phyloP scores from a whole-genome alignment of 139 green algal genomes.

The Chlorella vulgaris region DNA sequence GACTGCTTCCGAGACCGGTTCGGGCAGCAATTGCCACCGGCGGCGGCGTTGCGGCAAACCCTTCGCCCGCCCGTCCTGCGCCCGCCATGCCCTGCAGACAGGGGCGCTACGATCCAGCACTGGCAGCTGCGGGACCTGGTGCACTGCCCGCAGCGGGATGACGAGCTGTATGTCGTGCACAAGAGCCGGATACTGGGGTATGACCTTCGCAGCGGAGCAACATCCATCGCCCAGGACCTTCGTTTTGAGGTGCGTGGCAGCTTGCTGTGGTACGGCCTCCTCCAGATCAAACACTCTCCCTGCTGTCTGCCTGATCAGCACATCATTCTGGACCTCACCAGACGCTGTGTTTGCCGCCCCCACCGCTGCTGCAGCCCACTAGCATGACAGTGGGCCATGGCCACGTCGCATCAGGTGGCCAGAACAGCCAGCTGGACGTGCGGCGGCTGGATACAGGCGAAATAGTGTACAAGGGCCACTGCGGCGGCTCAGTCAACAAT shows the following conservation, averaged over 20 bases:
- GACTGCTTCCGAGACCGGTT: too few species aligned
- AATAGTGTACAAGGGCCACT: constrained; percentile 52
- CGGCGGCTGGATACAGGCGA: constrained; percentile 29
- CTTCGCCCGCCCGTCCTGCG: too few species aligned
- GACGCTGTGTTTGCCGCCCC: background rate
- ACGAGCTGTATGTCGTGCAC: constrained; percentile 50
- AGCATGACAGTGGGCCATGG: constrained; percentile 73
- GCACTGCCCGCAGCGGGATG: constrained; percentile 50
- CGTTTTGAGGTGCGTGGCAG: constrained; percentile 52
- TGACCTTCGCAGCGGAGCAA: constrained; percentile 26
- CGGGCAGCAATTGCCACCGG: too few species aligned
- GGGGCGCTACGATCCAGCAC: constrained; percentile 56
- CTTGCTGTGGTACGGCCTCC: too few species aligned
- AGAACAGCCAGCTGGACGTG: constrained; percentile 60
- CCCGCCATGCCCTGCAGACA: constrained; percentile 24
- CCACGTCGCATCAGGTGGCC: constrained; percentile 67
- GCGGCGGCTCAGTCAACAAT: constrained; percentile 68
- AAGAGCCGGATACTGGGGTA: constrained; percentile 28
- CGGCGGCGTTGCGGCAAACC: too few species aligned
- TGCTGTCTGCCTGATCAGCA: too few species aligned
- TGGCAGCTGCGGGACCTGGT: constrained; percentile 84
- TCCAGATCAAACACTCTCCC: too few species aligned
- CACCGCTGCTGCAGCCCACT: constrained; percentile 47
- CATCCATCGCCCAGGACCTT: constrained; percentile 55
- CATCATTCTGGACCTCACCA: background rate